A percentile compares a stretch with the other conserved stretches of the same genome.
These are phyloP conservation scores for Hymenoscyphus albidus DNA, from an alignment of 2,329 filamentous ascomycete species.

Conservation along the genomic window DNA sequence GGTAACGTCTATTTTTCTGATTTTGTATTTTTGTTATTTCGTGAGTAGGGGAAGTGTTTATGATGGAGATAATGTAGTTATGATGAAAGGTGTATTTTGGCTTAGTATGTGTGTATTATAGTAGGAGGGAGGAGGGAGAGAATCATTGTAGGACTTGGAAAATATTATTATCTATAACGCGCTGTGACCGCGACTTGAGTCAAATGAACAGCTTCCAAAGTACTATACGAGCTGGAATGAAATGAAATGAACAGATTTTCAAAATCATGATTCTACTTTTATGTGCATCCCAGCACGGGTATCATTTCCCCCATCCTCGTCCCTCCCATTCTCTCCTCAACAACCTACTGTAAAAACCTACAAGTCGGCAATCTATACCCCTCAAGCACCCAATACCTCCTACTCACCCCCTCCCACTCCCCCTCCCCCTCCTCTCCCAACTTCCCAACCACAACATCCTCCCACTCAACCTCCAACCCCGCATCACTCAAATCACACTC, in stretches of 20 bases:
- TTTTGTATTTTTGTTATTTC: too few relatives aligned
- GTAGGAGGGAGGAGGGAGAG: too few relatives aligned
- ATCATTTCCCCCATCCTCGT: conserved; percentile 5
- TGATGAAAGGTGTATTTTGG: too few relatives aligned
- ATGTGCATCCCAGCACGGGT: conserved; percentile 9
- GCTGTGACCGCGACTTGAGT: too few relatives aligned
- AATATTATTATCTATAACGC: too few relatives aligned
- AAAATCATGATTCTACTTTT: not conserved
- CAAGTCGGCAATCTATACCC: conserved; percentile 72
- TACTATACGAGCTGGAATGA: not conserved
- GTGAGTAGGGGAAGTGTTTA: too few relatives aligned
- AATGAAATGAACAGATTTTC: too few relatives aligned
- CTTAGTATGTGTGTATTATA: too few relatives aligned
- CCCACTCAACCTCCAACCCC: conserved; percentile 86
- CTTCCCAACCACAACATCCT: conserved; percentile 62
- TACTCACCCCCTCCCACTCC: conserved; percentile 84
- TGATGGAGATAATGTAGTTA: too few relatives aligned
- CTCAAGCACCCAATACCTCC: conserved; percentile 86
- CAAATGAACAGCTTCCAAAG: not conserved
- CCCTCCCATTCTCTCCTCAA: not conserved
- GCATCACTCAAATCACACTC: conserved; percentile 89
- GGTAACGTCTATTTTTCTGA: too few relatives aligned
- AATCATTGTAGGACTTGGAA: too few relatives aligned
- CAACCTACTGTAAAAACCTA: conserved; percentile 54
- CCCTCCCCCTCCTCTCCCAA: conserved; percentile 64